Evolutionary conservation across 2,329 filamentous ascomycete genomes (phyloP), one percentile per base, ranked within the genome.

Genomic region (Aureobasidium uvarum): DNA sequence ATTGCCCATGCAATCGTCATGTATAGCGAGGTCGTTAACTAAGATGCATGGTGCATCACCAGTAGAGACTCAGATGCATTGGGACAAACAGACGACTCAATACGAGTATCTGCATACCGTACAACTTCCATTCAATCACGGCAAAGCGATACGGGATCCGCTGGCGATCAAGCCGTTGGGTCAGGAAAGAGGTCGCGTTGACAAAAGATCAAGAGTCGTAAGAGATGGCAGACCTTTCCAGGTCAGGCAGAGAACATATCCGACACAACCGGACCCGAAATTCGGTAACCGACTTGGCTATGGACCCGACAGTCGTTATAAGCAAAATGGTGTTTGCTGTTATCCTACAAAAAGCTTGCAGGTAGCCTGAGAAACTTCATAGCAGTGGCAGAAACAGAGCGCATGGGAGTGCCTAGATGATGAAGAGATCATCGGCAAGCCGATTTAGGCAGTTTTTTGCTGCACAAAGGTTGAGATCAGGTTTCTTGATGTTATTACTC

Each of bases 241-340:
- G 38, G 54, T 41, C 54, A 58, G 39, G 20, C 25, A 58, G 25
- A 16, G 18, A 43, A n/a, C 20, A 58, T 16, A 58, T 45, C 54
- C 54, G 39, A 58, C 25, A 31, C 39, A 58, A 45, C 54, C 54
- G 54, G 54, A 18, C 45, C 54, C 54, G 54, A 58, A 45, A 33
- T 20, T 58, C 54, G 54, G 38, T 45, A 58, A 25, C n/a, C 25
- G 39, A 25, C 16, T 33, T 45, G 39, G 18, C 38, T 31, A 25
- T 14, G 39, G 39, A 25, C 39, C 45, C 6, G 54, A 45, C 25
- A 43, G 38, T 58, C 31, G 39, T 58, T 45, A 10, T 45, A 16
- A 16, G 14, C 39, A 45, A 58, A 55, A 39, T 36, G 33, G 23
- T 25, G 23, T 55, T 41, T 41, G 36, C 52, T 55, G 20, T 18